Conservation (phyloP, 2,329 filamentous ascomycete genomes). For the Cladosporium sphaerospermum region DNA sequence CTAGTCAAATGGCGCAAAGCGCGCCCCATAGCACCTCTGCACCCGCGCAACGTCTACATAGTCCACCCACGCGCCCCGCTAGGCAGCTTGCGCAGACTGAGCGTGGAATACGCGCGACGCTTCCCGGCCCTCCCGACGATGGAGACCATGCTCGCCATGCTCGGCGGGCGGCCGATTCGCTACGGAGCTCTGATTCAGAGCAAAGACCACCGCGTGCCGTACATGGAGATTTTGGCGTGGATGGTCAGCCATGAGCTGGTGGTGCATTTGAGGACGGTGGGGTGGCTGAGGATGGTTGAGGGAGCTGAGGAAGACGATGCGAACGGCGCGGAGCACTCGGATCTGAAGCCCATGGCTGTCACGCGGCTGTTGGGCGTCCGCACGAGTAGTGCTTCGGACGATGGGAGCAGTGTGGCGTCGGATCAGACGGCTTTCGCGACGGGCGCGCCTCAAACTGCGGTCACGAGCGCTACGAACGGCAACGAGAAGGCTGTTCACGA, state of each 20-base stretch:
- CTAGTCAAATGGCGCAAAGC: constrained; percentile 95
- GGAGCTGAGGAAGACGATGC: not conserved
- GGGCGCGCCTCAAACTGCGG: not conserved
- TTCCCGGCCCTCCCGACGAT: constrained; percentile 81
- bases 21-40: constrained; percentile 82
- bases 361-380: constrained; percentile 1
- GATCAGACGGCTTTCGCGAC: constrained; percentile 8
- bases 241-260: constrained; percentile 90
- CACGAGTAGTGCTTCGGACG: constrained; percentile 1
- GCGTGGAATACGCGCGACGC: constrained; percentile 63
- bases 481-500: not conserved
- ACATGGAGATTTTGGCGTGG: constrained; percentile 90
- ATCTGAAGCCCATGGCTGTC: constrained; percentile 1
- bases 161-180: constrained; percentile 73
- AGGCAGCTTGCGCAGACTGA: constrained; percentile 61
- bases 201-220: constrained; percentile 78
- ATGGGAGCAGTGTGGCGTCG: constrained; percentile 4
- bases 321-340: not conserved
- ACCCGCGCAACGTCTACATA: constrained; percentile 84
- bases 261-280: constrained; percentile 85
- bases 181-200: constrained; percentile 81
- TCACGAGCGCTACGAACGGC: not conserved
- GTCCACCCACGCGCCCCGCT: constrained; percentile 85
- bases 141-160: constrained; percentile 76
- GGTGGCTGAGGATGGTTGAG: constrained; percentile 55